These are phyloP conservation scores for Theobroma cacao DNA, from an alignment of 345 rosid species.

Conservation along the genomic window DNA sequence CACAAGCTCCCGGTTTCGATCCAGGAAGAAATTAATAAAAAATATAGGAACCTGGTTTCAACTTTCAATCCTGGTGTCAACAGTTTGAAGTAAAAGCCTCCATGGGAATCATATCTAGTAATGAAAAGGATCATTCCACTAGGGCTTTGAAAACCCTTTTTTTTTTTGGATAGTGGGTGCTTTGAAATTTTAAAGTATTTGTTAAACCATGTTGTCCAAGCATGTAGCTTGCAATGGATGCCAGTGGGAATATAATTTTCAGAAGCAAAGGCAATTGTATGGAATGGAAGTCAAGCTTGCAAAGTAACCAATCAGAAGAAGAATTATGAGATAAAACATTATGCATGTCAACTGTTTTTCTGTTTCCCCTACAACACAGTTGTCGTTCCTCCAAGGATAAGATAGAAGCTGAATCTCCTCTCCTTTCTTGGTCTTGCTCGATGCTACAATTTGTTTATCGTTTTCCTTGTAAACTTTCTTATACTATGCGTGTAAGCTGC, in stretches of 20 bases:
- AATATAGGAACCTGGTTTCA: not conserved
- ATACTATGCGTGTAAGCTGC: not conserved
- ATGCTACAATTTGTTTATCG: not conserved
- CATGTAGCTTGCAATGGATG: too few species aligned
- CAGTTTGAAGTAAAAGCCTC: not conserved
- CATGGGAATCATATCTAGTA: too few species aligned
- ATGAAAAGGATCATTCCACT: too few species aligned
- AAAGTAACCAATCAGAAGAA: too few species aligned
- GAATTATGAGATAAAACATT: too few species aligned
- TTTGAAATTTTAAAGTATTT: too few species aligned
- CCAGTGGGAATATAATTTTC: too few species aligned
- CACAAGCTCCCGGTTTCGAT: not conserved
- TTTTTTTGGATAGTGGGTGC: too few species aligned
- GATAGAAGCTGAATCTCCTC: not conserved
- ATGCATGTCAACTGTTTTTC: not conserved
- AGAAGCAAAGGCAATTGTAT: too few species aligned
- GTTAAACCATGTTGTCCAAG: too few species aligned
- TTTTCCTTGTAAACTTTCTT: not conserved
- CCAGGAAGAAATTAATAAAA: not conserved
- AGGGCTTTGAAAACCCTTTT: too few species aligned
- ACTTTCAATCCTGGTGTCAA: not conserved
- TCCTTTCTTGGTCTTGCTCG: not conserved
- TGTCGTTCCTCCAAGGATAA: not conserved
- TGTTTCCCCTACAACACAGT: not conserved
- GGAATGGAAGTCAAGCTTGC: too few species aligned